A percentile compares a stretch with the other conserved stretches of the same genome.
phyloP scores from a whole-genome alignment of 176 grass and related monocot genomes.

The Pontederia paniculata region DNA sequence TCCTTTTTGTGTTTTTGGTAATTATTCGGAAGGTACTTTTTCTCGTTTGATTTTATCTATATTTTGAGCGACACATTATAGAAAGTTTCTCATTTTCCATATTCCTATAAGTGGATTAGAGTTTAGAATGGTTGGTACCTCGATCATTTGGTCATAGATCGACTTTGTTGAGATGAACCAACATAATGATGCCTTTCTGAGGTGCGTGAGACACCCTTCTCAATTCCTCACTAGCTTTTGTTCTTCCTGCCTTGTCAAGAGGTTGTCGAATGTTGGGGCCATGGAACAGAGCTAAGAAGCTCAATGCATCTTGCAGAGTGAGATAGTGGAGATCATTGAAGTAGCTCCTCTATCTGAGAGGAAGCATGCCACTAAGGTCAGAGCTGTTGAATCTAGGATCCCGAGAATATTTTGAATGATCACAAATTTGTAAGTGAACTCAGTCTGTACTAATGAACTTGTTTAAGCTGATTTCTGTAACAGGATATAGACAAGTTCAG shows the following conservation, averaged over 20 bases:
- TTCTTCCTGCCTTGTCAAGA: conserved; percentile 78
- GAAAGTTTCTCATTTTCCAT: not conserved
- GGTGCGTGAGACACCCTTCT: conserved; percentile 59
- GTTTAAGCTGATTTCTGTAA: no score
- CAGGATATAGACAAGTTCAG: no score
- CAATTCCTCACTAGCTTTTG: conserved; percentile 69
- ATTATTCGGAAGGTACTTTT: no score
- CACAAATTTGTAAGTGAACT: no score
- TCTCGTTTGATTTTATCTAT: no score
- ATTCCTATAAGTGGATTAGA: not conserved
- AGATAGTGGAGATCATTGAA: conserved; percentile 55
- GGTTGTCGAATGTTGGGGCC: conserved; percentile 60
- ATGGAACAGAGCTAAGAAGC: conserved; percentile 16
- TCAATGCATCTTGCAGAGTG: conserved; percentile 21
- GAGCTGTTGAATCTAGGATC: no score
- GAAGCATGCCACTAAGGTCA: conserved; percentile 18
- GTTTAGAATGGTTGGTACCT: not conserved
- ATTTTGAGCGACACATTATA: no score
- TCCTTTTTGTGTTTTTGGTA: no score
- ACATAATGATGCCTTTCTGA: conserved; percentile 29
- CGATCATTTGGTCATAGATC: not conserved
- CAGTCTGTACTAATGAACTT: no score
- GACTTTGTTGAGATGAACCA: conserved; percentile 12
- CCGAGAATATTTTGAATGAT: no score
- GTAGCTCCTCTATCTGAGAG: not conserved